Base-by-base conservation (phyloP, 345 rosid genomes). In the Acer campestre region DNA sequence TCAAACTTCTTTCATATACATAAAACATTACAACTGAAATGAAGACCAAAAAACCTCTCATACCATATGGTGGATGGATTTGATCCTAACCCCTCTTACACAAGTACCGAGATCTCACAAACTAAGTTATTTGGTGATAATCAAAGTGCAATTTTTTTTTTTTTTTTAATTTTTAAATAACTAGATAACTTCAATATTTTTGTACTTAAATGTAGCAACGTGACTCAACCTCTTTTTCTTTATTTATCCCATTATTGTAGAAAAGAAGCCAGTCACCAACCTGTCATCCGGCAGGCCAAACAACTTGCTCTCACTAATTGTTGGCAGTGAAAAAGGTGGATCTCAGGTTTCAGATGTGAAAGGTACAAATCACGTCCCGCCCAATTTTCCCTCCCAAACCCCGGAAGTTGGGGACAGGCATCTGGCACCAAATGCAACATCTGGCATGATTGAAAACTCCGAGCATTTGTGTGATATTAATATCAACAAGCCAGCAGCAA, bases 301-400 rank as follows among this genome's bases (percentile, higher is more conserved):
- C 56, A 88, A 89, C 84, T 84, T 96, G 75, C 91, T 94, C 40
- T 90, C 98, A 66, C 80, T 96, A 78, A 91, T 94, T 79, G 92
- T 85, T 80, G 92, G 93, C 70, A 88, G 89, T 74, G 95, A 89
- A 79, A 91, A 84, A 66, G 78, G 82, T 64, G 92, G 84, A 75
- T 84, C 90, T 42, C 78, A 49, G 61, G 67, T 46, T 75, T 79
- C 84, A 74, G 94, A 90, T 80, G 81, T 68, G 78, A 68, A 76
- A 67, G 66, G 82, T 75, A 61, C 75, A 12, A 70, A 83, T 74
- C 85, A 78, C 68, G 56, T 40, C 58, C 76, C 68, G 10, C 66
- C 79, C 70, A 79, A 75, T 31, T 76, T 83, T 79, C 87, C 84
- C 51, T 77, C 86, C 68, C 88, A 83, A 73, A 78, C 64, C 77